These are phyloP conservation scores for Thymus quinquecostatus DNA, from an alignment of 257 asterid genomes.

Conservation along the genomic window DNA sequence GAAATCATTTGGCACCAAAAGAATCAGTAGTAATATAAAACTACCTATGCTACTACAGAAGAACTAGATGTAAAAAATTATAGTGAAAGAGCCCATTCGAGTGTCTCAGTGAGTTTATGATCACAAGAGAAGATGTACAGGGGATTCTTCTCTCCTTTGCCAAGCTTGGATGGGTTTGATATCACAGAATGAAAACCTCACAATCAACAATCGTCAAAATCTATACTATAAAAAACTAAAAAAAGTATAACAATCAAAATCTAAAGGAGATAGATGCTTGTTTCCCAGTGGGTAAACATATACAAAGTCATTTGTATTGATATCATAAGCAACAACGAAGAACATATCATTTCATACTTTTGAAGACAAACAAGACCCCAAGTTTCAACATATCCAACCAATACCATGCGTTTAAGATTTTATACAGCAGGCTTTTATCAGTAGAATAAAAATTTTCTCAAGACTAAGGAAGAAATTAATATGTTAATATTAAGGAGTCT, in stretches of 20 bases:
- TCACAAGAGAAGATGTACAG: slow-evolving; percentile 11
- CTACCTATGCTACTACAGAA: slow-evolving; percentile 7
- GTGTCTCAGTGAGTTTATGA: slow-evolving; percentile 13
- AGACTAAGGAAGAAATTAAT: slow-evolving; percentile 7
- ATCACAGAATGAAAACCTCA: neutral
- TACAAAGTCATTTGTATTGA: neutral
- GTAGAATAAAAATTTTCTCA: slow-evolving; percentile 1
- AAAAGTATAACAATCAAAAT: too few relatives aligned
- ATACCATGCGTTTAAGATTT: neutral
- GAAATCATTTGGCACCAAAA: slow-evolving; percentile 12
- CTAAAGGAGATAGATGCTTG: neutral
- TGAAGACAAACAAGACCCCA: slow-evolving; percentile 20
- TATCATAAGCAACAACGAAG: slow-evolving; percentile 17
- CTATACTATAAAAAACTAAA: neutral
- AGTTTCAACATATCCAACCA: slow-evolving; percentile 7
- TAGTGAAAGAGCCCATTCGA: neutral
- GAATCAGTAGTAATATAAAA: slow-evolving; percentile 14
- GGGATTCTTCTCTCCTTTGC: slow-evolving; percentile 2
- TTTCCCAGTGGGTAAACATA: slow-evolving; percentile 13
- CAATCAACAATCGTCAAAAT: slow-evolving; percentile 8
- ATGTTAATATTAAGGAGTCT: slow-evolving; percentile 14
- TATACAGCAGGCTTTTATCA: neutral
- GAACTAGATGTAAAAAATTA: slow-evolving; percentile 9
- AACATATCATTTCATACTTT: slow-evolving; percentile 9
- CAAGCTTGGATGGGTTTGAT: slow-evolving; percentile 1